Percentiles rank a stretch among this genome's conserved stretches.
These are phyloP conservation scores for Orbilia blumenaviensis DNA, from an alignment of 2,329 filamentous ascomycete genomes.

Conservation along the genomic window DNA sequence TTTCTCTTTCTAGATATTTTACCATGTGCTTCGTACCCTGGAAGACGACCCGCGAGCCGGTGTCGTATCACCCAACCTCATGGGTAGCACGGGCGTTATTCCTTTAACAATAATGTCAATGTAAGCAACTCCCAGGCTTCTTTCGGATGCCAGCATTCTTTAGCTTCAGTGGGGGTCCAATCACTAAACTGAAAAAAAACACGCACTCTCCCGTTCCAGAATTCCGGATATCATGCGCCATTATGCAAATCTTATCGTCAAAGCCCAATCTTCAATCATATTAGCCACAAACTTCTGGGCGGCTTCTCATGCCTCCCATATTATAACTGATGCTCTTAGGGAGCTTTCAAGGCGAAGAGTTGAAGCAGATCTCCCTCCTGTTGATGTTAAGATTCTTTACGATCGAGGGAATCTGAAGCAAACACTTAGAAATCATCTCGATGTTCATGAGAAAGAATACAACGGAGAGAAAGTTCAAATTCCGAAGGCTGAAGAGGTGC, in stretches of 20 bases:
- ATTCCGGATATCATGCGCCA: slow-evolving; percentile 77
- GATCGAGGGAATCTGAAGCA: slow-evolving; percentile 75
- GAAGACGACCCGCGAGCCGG: slow-evolving; percentile 66
- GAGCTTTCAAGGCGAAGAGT: slow-evolving; percentile 71
- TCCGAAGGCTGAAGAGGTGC: slow-evolving; percentile 72
- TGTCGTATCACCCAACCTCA: slow-evolving; percentile 68
- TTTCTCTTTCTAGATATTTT: slow-evolving; percentile 66
- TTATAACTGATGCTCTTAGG: slow-evolving; percentile 73
- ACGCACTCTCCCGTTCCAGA: too few species aligned
- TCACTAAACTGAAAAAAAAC: not conserved
- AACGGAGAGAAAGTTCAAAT: slow-evolving; percentile 69
- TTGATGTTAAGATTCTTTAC: slow-evolving; percentile 78
- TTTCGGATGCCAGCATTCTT: not conserved
- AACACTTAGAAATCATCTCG: slow-evolving; percentile 71
- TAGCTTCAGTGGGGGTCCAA: not conserved
- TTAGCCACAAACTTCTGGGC: slow-evolving; percentile 81
- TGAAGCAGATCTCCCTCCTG: slow-evolving; percentile 67
- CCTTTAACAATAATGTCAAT: slow-evolving; percentile 76
- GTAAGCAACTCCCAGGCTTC: slow-evolving; percentile 58
- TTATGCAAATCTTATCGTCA: slow-evolving; percentile 78
- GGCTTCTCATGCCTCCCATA: slow-evolving; percentile 72
- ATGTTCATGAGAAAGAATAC: slow-evolving; percentile 69
- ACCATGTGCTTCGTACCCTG: slow-evolving; percentile 70
- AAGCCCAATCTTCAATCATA: slow-evolving; percentile 76
- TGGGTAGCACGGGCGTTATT: slow-evolving; percentile 71